Conservation (phyloP, 2,329 filamentous ascomycete genomes). For the Fusarium albosuccineum region DNA sequence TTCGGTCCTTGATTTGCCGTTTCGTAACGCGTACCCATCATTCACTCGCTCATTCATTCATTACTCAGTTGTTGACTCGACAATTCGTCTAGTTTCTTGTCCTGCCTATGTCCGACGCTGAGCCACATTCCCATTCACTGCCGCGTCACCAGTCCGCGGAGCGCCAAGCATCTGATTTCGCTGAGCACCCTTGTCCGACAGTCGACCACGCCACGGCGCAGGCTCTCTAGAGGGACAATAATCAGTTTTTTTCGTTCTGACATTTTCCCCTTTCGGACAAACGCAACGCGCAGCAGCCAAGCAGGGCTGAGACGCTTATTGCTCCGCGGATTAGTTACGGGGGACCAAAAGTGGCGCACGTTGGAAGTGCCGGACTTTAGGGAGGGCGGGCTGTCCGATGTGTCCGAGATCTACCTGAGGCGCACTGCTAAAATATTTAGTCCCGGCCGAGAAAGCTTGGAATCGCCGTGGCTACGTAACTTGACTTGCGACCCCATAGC, state of each 20-base stretch:
- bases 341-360: no score
- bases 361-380: constrained; percentile 14
- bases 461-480: constrained; percentile 19
- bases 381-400: constrained; percentile 11
- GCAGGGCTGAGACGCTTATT: neutral
- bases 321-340: neutral
- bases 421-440: constrained; percentile 5
- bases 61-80: no score
- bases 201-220: constrained; percentile 1
- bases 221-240: neutral
- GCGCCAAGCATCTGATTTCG: no score
- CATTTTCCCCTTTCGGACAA: neutral
- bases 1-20: neutral
- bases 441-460: constrained; percentile 35
- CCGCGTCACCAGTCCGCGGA: neutral
- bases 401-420: constrained; percentile 11
- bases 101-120: neutral
- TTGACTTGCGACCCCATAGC: constrained; percentile 23
- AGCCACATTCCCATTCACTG: neutral
- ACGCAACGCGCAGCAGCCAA: neutral
- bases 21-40: neutral
- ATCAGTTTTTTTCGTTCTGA: neutral
- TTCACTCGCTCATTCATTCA: neutral
- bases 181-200: neutral
- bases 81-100: neutral